Evolutionary conservation across 129 eudicot species (phyloP).

Genomic region (Lactuca sativa): DNA sequence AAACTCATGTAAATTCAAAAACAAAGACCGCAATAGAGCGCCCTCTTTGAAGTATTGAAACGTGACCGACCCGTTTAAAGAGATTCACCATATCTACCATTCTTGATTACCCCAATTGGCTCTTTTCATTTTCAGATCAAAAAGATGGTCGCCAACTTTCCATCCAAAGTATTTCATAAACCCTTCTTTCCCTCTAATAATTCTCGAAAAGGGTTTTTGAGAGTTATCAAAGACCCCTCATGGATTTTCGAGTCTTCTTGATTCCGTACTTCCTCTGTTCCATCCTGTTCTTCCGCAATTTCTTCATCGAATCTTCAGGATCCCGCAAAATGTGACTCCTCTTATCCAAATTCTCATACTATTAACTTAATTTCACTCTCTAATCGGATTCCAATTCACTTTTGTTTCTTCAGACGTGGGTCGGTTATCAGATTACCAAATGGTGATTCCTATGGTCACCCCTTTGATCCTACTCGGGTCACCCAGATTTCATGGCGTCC

Average conservation of each 20-base stretch:
- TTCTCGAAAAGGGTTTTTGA: conserved; percentile 22
- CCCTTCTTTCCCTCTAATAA: conserved; percentile 13
- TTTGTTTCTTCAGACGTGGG: conserved; percentile 27
- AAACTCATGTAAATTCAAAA: too few relatives aligned
- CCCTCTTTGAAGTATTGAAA: not conserved
- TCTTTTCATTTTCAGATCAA: conserved; percentile 4
- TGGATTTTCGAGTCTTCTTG: conserved; percentile 26
- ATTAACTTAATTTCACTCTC: conserved; percentile 8
- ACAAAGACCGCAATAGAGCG: too few relatives aligned
- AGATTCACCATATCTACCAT: not conserved
- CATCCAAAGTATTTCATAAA: conserved; percentile 8
- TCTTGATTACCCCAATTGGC: conserved; percentile 14
- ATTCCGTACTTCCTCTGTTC: conserved; percentile 9
- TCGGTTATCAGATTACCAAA: conserved; percentile 62
- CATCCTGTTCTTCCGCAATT: conserved; percentile 23
- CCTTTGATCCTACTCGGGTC: conserved; percentile 70
- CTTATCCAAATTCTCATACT: not conserved
- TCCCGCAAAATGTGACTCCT: conserved; percentile 26
- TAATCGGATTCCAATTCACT: not conserved
- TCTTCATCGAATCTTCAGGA: conserved; percentile 15
- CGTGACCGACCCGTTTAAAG: conserved; percentile 4
- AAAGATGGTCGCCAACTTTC: not conserved
- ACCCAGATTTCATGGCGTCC: conserved; percentile 83
- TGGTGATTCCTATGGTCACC: conserved; percentile 47
- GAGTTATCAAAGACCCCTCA: conserved; percentile 16